phyloP scores from a whole-genome alignment of 2,329 filamentous ascomycete genomes.

The Cladosporium austrohemisphaericum region DNA sequence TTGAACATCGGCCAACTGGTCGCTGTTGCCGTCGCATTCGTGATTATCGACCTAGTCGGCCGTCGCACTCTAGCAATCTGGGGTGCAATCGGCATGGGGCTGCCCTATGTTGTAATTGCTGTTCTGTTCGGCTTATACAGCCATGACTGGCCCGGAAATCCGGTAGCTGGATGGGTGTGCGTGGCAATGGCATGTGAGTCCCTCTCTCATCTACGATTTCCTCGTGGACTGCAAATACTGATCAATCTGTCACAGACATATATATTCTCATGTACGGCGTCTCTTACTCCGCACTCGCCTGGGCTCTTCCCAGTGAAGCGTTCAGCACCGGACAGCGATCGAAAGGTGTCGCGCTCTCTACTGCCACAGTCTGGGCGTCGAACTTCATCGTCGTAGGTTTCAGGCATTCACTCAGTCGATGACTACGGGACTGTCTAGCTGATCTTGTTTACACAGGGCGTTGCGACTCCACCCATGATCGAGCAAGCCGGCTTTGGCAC shows the following conservation, averaged over 20 bases:
- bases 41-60: constrained; percentile 38
- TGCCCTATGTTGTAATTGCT: constrained; percentile 40
- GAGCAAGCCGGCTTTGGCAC: not conserved
- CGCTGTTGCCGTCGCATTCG: constrained; percentile 30
- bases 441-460: too few relatives aligned
- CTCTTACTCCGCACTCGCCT: constrained; percentile 38
- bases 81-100: constrained; percentile 44
- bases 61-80: constrained; percentile 34
- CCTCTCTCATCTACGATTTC: too few relatives aligned
- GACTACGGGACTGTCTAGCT: too few relatives aligned
- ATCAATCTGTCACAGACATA: constrained; percentile 16
- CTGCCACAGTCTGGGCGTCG: too few relatives aligned
- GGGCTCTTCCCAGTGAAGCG: constrained; percentile 26
- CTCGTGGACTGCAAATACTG: not conserved
- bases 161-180: too few relatives aligned
- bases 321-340: too few relatives aligned
- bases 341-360: too few relatives aligned
- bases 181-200: too few relatives aligned
- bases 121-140: not conserved
- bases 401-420: too few relatives aligned
- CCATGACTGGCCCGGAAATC: too few relatives aligned
- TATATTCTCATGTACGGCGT: constrained; percentile 47
- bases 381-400: not conserved
- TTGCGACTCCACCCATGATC: not conserved
- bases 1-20: constrained; percentile 39